Percentiles rank a stretch among this genome's conserved stretches.
Conservation (phyloP, 2,329 filamentous ascomycete genomes). For the Daldinia sp. region DNA sequence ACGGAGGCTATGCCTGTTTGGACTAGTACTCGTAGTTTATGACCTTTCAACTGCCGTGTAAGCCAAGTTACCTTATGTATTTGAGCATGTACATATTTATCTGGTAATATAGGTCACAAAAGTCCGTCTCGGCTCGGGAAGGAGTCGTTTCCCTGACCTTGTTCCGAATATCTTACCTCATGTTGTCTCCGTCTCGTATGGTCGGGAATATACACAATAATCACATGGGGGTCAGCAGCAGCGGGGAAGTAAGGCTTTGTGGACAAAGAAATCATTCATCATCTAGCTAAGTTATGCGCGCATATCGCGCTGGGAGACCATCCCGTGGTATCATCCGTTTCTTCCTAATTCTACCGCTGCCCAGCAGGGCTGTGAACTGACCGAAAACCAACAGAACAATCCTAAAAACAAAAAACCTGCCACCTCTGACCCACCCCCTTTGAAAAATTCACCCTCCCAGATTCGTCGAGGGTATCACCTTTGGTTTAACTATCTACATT, state of each 20-base stretch:
- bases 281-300: conserved; percentile 38
- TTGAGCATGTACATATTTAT: background rate
- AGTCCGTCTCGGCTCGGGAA: background rate
- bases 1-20: background rate
- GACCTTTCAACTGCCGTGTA: background rate
- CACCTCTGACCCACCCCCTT: conserved; percentile 13
- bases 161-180: background rate
- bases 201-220: conserved; percentile 1
- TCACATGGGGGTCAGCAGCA: conserved; percentile 1
- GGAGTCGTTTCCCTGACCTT: background rate
- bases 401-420: conserved; percentile 12
- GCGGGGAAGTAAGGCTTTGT: background rate
- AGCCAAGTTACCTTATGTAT: no score
- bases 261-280: conserved; percentile 36
- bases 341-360: conserved; percentile 36
- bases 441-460: conserved; percentile 31
- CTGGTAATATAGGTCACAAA: background rate
- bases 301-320: conserved; percentile 37
- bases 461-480: conserved; percentile 44
- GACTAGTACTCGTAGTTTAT: background rate
- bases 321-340: conserved; percentile 35
- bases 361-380: conserved; percentile 39
- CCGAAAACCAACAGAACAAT: conserved; percentile 20
- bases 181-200: background rate
- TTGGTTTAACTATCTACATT: conserved; percentile 48